These are phyloP conservation scores for Trypanosoma avium DNA, from an alignment of 208 protist species.

Conservation along the genomic window DNA sequence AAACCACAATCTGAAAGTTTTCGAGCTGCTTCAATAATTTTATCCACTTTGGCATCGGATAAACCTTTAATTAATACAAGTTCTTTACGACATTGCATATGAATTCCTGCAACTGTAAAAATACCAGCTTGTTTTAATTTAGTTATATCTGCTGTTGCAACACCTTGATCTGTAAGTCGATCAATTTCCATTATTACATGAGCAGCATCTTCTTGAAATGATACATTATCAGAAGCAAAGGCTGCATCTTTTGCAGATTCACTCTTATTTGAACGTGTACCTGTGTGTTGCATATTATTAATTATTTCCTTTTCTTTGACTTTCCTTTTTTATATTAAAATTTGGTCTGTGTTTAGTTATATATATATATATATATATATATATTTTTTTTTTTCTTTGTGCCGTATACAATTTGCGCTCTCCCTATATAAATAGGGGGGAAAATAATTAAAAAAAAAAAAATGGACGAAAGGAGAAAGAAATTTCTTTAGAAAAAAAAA, in stretches of 20 bases:
- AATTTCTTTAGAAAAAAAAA: too few species aligned
- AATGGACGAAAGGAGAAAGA: too few species aligned
- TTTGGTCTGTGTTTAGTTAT: not conserved
- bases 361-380: constrained; percentile 16
- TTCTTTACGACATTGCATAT: constrained; percentile 92
- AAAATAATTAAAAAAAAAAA: too few species aligned
- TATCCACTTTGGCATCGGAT: constrained; percentile 98
- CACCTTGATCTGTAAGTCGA: constrained; percentile 88
- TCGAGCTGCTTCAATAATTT: constrained; percentile 95
- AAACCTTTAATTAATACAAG: constrained; percentile 96
- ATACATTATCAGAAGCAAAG: constrained; percentile 23
- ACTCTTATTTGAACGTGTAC: constrained; percentile 18
- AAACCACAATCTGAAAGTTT: constrained; percentile 90
- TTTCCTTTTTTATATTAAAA: too few species aligned
- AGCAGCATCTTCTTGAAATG: constrained; percentile 33
- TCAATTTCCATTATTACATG: constrained; percentile 82
- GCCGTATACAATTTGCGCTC: not conserved
- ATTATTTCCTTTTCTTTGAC: too few species aligned
- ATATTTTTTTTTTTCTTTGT: not conserved
- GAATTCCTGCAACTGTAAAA: constrained; percentile 89
- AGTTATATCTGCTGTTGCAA: constrained; percentile 82
- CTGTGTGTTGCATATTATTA: constrained; percentile 15
- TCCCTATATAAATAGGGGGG: too few species aligned
- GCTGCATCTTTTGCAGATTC: constrained; percentile 23
- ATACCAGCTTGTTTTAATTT: constrained; percentile 92